Evolutionary conservation across 495 filamentous ascomycete genomes (phyloP), one percentile per base, ranked within the genome.

Genomic region (Recurvomyces mirabilis): DNA sequence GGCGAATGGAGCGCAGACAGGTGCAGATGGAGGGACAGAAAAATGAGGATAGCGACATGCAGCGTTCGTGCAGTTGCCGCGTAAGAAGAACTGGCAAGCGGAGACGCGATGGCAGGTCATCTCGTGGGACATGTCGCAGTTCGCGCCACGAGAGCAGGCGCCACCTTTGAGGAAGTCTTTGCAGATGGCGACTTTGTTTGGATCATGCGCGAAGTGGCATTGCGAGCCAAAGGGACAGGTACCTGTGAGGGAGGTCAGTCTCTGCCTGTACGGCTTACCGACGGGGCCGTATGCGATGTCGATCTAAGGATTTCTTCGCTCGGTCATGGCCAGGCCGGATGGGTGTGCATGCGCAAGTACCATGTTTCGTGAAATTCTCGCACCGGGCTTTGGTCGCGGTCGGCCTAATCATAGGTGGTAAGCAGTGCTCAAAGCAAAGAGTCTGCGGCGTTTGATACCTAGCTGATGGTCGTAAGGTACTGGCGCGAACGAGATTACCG

Each of bases 91-190:
- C 64, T 88, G 59, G 67, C 91, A 98, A 35, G 81, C 70, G 48
- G 91, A 86, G 46, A 84, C 84, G 60, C 87, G 77, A 61, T 95
- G 75, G 52, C 87, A 78, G 46, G 76, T 86, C 32, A 86, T 72
- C 28, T 88, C 82, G 74, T 98, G 91, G 49, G 91, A 95, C 43
- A 96, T 74, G 64, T 94, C 87, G 69, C 91, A 98, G 59, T 73
- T 73, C 55, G 78, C 77, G 62, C 87, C 87, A 63, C 75, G 75
- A 43, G 68, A 67, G 67, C 91, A 98, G 51, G 77, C 69, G 59
- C 82, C 83, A 64, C 80, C 84, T 46, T 78, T 72, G 41, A 95
- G 72, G 60, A 81, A 94, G 43, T 81, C 77, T 59, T 81, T 86
- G 77, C 91, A 98, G 36, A 93, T 83, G 29, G 91, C 87, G 54